Base-by-base conservation (phyloP, 306 rosid species). In the Quercus bicolor region DNA sequence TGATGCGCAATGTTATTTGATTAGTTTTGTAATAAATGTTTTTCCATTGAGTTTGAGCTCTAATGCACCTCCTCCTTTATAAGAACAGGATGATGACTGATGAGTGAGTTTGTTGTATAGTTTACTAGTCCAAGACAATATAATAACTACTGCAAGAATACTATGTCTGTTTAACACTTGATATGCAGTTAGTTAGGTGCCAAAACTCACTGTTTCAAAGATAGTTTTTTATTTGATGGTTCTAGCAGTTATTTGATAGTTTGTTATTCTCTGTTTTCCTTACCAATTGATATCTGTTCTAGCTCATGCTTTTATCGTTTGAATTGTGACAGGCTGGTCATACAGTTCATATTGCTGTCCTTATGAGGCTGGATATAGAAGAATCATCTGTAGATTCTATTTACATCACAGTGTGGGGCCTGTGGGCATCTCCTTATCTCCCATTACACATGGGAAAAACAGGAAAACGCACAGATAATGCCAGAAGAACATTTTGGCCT, bases 371-470 rank as follows among this genome's bases (percentile, higher is more conserved):
- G 86, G 98, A 95, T 85, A 26, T 95, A 33, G 94, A 91, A 81
- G 94, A 95, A 84, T 84, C 88, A 24, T 81, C 91, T 0, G 74
- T 78, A 48, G 97, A 89, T 31, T 83, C 98, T 55, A 81, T 95
- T 20, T 95, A 92, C 77, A 85, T 95, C 70, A 89, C 97, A 0
- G 94, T 89, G 45, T 95, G 45, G 45, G 45, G 11, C 45, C 11
- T 7, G 45, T 37, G 98, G 98, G 96, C 98, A 24, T 95, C 98
- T 75, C 87, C 91, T 78, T 87, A 89, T 82, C 97, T 91, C 79
- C 98, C 98, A 59, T 82, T 95, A 64, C 98, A 95, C 84, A 88
- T 91, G 97, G 98, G 98, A 21, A 95, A 92, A 87, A 78, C 87
- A 5, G 97, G 45, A 92, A 84, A 92, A 90, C 79, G 91, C 97